phyloP scores from a whole-genome alignment of 495 filamentous ascomycete genomes.

The Amniculicola lignicola region DNA sequence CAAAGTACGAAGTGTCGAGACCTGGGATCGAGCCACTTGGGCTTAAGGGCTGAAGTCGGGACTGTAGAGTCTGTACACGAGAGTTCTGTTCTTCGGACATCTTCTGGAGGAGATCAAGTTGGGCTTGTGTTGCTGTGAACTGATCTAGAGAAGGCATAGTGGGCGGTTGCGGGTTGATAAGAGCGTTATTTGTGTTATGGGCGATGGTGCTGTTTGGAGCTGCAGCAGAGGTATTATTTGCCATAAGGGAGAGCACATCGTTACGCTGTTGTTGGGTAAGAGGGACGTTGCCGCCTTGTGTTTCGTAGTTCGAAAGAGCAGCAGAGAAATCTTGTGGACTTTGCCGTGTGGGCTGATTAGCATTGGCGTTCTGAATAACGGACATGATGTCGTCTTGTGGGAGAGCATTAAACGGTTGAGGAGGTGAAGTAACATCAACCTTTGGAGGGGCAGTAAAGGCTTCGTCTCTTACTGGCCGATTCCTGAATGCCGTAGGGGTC shows the following conservation, averaged over 20 bases:
- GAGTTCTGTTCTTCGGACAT: slow-evolving; percentile 69
- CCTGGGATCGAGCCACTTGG: slow-evolving; percentile 79
- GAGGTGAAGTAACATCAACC: slow-evolving; percentile 32
- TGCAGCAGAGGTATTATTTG: slow-evolving; percentile 46
- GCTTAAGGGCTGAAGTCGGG: slow-evolving; percentile 69
- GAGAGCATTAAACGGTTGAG: slow-evolving; percentile 25
- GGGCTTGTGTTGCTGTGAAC: slow-evolving; percentile 52
- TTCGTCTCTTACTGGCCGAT: not conserved
- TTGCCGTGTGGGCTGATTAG: slow-evolving; percentile 44
- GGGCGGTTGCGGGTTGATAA: slow-evolving; percentile 59
- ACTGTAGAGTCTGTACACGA: slow-evolving; percentile 67
- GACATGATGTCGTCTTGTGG: slow-evolving; percentile 73
- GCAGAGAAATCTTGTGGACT: slow-evolving; percentile 63
- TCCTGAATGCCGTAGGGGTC: not conserved
- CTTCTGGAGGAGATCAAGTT: slow-evolving; percentile 70
- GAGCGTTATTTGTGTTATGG: slow-evolving; percentile 49
- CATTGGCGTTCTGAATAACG: slow-evolving; percentile 49
- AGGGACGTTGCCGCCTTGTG: slow-evolving; percentile 59
- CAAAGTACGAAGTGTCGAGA: slow-evolving; percentile 40
- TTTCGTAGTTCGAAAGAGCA: slow-evolving; percentile 68
- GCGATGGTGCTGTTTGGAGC: slow-evolving; percentile 27
- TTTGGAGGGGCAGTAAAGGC: slow-evolving; percentile 25
- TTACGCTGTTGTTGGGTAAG: slow-evolving; percentile 75
- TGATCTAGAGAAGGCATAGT: slow-evolving; percentile 60
- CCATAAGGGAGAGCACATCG: slow-evolving; percentile 77